A percentile compares a stretch with the other conserved stretches of the same genome.
Evolutionary conservation across 2,329 filamentous ascomycete genomes (phyloP).

Genomic region (Pestalotiopsis sp.): DNA sequence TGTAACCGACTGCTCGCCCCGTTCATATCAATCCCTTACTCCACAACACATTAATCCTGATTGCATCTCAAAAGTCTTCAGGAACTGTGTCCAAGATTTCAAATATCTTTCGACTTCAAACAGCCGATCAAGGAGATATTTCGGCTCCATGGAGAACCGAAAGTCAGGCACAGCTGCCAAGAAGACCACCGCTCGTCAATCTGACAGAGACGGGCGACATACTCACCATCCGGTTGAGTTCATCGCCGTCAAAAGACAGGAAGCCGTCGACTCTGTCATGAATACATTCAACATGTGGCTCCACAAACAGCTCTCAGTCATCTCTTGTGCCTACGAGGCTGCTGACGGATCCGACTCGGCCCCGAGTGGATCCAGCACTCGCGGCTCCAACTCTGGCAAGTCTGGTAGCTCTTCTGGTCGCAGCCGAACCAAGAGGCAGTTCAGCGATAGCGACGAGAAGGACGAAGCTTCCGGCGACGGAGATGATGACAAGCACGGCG

Average conservation of each 20-base stretch:
- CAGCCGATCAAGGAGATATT: slow-evolving; percentile 8
- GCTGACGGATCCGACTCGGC: slow-evolving; percentile 23
- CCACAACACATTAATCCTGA: neutral
- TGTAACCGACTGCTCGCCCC: neutral
- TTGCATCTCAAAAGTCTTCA: neutral
- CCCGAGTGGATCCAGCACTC: slow-evolving; percentile 12
- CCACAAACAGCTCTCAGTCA: slow-evolving; percentile 30
- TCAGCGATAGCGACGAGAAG: slow-evolving; percentile 28
- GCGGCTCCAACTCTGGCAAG: slow-evolving; percentile 17
- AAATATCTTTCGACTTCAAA: neutral
- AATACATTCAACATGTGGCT: slow-evolving; percentile 31
- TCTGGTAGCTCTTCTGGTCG: slow-evolving; percentile 18
- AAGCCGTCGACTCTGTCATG: slow-evolving; percentile 30
- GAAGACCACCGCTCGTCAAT: slow-evolving; percentile 26
- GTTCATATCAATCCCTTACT: neutral
- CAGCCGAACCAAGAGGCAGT: slow-evolving; percentile 29
- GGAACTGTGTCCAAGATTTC: neutral
- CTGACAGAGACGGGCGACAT: slow-evolving; percentile 22
- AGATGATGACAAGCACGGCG: slow-evolving; percentile 31
- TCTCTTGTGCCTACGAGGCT: slow-evolving; percentile 30
- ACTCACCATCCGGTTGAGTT: slow-evolving; percentile 30
- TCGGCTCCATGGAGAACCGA: slow-evolving; percentile 31
- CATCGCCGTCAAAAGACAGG: slow-evolving; percentile 27
- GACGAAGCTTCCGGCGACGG: slow-evolving; percentile 29
- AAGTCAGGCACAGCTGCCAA: slow-evolving; percentile 26